Base-by-base conservation (phyloP, 257 asterid species). In the Solanum corneliomulleri region DNA sequence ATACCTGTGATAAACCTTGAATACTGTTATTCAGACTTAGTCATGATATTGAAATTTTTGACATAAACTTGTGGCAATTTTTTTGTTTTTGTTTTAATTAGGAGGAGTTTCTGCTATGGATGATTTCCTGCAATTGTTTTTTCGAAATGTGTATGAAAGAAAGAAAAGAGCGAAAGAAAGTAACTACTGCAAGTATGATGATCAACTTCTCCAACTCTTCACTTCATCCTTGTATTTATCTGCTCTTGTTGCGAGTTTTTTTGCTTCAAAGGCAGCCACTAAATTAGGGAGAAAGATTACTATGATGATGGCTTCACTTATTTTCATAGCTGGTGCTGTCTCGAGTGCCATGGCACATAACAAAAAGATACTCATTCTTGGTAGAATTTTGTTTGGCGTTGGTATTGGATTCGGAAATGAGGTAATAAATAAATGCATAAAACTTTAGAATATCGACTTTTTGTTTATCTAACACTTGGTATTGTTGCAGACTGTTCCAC, bases 21-120 rank as follows among this genome's bases (percentile, higher is more conserved):
- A 72, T 12, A 72, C 10, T 18, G 29, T 35, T 20, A 72, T 4
- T 35, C 2, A 37, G 15, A 37, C 9, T 72, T 10, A 72, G 47
- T 33, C 77, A 31, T 3, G 6, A 9, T 56, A 56, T 23, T 56
- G 20, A 66, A 27, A 2, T 66, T 66, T 66, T 20, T 56, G 25
- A 56, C 66, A 56, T 56, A 58, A 62, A 58, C 66, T 58, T 58
- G 66, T 37, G 39, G 39, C 39, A 37, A 37, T 20, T 58, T 58
- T 18, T 58, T 58, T 7, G 11, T 58, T 15, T 70, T 25, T 74
- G 82, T 42, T 49, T 80, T 47, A 49, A 81, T 81, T 92, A 93
- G 96, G 96, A 3, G 96, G 96, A 44, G 94, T 93, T n/a, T 91
- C 93, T 9, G 87, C 91, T 2, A 93, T 92, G 95, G 94, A 93